Evolutionary conservation across 805 yeast genomes (phyloP).

Genomic region (Metschnikowia continentalis): DNA sequence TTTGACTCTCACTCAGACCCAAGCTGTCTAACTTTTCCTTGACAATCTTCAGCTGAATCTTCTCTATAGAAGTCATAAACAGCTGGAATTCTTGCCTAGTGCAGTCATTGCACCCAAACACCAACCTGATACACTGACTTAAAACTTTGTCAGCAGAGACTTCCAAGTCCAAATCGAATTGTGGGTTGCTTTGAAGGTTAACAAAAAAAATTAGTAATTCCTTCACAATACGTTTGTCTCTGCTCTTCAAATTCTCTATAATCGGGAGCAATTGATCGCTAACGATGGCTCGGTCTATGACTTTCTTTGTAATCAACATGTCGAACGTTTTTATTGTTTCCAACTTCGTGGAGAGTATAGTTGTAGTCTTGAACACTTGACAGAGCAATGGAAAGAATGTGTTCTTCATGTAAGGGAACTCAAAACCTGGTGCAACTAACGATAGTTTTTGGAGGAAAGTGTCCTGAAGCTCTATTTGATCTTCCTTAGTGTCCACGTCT

Average conservation of each 20-base stretch:
- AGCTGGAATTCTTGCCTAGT: conserved; percentile 29
- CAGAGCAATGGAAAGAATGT: conserved; percentile 71
- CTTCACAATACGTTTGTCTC: conserved; percentile 62
- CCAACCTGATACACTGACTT: conserved; percentile 21
- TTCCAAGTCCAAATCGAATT: conserved; percentile 15
- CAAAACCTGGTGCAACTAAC: conserved; percentile 45
- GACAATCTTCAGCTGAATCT: conserved; percentile 7
- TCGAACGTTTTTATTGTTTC: conserved; percentile 60
- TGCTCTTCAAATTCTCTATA: conserved; percentile 67
- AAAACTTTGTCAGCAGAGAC: conserved; percentile 13
- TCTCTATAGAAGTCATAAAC: conserved; percentile 19
- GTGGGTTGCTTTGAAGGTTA: conserved; percentile 45
- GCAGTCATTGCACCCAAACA: conserved; percentile 39
- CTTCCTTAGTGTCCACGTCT: conserved; percentile 27
- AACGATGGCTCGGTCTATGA: conserved; percentile 67
- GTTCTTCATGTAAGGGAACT: conserved; percentile 68
- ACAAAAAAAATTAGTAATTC: conserved; percentile 48
- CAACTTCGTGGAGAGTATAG: conserved; percentile 73
- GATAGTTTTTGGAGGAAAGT: conserved; percentile 43
- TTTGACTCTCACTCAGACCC: background rate
- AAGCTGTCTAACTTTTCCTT: conserved; percentile 9
- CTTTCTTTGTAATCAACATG: conserved; percentile 50
- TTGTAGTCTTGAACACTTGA: conserved; percentile 75
- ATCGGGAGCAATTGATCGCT: conserved; percentile 80
- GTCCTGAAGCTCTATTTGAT: conserved; percentile 47